Base-by-base conservation (phyloP, 257 asterid genomes). In the Nicotiana paniculata region DNA sequence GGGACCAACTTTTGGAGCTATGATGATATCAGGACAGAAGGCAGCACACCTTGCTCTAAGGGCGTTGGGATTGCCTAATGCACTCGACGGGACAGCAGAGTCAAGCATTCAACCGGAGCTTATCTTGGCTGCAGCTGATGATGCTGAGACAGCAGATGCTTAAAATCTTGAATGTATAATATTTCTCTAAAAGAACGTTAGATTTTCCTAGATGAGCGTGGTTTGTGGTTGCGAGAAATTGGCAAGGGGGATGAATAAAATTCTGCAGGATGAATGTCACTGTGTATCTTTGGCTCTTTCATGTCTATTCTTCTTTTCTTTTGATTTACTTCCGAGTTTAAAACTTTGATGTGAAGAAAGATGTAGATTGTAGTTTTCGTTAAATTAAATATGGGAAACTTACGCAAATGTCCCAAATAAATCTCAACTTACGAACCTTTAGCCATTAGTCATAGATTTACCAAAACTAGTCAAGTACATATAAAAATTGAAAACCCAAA, bases 11-110 rank as follows among this genome's bases (percentile, higher is more conserved):
- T 88, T 86, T 67, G 91, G 91, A 67, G 89, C 91, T 2, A 86
- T 88, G 91, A 88, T 88, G 91, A 81, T 88, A n/a, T 86, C 91
- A 32, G 89, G 91, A 4, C 89, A 86, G 79, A 88, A 88, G 82
- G 91, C 91, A 10, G 91, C 91, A 0, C 91, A 88, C 62, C 70
- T 88, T 33, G 91, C 89, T 1, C 80, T 88, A 84, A 67, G 66
- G 33, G 16, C 87, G 0, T 37, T 86, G 28, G 91, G 88, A 24
- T 39, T 39, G 59, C 85, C 88, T 1, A 88, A 88, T 72, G 88
- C 86, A 1, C 69, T 88, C 55, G 90, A 86, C 10, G 87, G 89
- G 32, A 82, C 78, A 5, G 62, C 48, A 64, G 83, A 37, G 3
- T 76, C 80, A 53, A 58, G 61, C 81, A 37, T 70, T 55, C 87